Base-by-base conservation (phyloP, 805 yeast species). In the Zygoascus tannicola region DNA sequence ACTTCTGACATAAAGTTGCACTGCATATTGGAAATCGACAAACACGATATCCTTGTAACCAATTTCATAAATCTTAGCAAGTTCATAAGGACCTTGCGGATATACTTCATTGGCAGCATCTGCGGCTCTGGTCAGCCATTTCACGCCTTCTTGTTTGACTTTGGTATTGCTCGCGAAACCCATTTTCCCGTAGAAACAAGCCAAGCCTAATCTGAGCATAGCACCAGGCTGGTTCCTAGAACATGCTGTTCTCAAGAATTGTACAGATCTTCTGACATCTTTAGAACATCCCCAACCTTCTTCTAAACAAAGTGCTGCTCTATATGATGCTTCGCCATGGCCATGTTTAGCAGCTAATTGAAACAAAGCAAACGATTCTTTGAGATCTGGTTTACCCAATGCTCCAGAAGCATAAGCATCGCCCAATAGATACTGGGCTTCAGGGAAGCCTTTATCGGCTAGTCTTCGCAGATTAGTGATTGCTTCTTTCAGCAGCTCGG, bases 181-280 rank as follows among this genome's bases (percentile, higher is more conserved):
- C 90, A 90, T 80, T 48, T 81, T 71, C 3, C 85, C 78, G 56
- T 86, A 76, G 63, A 82, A 92, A 32, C 86, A 81, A 54, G 88
- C 86, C 35, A 85, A 70, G 3, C 97, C 98, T 50, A 87, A 69
- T 59, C 88, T 85, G 67, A 81, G 83, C 94, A 90, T 86, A 3
- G 97, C 96, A n/a, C 94, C 88, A 0, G 97, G 87, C 62, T 90
- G 98, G 56, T 85, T 86, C 59, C 83, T 81, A 26, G 87, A 74
- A 0, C 97, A 94, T 0, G 97, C 95, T 57, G 79, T 78, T 58
- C 82, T 81, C 46, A 86, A 66, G 59, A 80, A 86, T 53, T 85
- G 94, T 5, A 86, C 67, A 1, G 94, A 87, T 55, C 85, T 81
- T 45, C 94, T 74, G 0, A 94, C 80, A 61, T 92, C 97, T 53